phyloP scores from a whole-genome alignment of 108 stramenopile genomes.

The Discostella pseudostelligera region DNA sequence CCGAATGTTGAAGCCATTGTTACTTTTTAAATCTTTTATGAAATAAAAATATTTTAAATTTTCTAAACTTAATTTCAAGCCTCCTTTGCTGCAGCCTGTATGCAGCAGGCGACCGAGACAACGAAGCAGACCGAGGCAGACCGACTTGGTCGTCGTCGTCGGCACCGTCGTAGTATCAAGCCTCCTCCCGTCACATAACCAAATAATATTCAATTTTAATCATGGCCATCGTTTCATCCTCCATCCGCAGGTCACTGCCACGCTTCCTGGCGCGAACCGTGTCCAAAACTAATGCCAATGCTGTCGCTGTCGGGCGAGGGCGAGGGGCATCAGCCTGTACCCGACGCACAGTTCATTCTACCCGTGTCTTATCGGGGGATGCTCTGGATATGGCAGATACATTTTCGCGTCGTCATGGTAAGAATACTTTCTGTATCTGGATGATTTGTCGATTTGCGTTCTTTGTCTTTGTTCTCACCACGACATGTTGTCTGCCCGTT shows the following conservation, averaged over 20 bases:
- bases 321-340: background rate
- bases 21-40: no score
- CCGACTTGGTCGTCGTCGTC: no score
- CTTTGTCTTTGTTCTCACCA: background rate
- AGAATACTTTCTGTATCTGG: slow-evolving; percentile 33
- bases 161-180: background rate
- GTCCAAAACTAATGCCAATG: slow-evolving; percentile 4
- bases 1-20: no score
- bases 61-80: no score
- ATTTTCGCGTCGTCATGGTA: slow-evolving; percentile 81
- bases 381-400: slow-evolving; percentile 81
- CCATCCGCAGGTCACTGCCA: slow-evolving; percentile 18
- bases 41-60: no score
- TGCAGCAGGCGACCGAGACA: no score
- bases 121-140: no score
- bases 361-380: slow-evolving; percentile 43
- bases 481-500: background rate
- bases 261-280: slow-evolving; percentile 2
- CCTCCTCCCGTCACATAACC: background rate
- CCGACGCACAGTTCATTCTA: slow-evolving; percentile 46
- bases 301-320: background rate
- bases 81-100: no score
- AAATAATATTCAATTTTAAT: slow-evolving; percentile 4
- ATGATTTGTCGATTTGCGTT: background rate
- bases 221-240: slow-evolving; percentile 26